Base-by-base conservation (phyloP, 306 rosid species). In the Vigna nakashimae region DNA sequence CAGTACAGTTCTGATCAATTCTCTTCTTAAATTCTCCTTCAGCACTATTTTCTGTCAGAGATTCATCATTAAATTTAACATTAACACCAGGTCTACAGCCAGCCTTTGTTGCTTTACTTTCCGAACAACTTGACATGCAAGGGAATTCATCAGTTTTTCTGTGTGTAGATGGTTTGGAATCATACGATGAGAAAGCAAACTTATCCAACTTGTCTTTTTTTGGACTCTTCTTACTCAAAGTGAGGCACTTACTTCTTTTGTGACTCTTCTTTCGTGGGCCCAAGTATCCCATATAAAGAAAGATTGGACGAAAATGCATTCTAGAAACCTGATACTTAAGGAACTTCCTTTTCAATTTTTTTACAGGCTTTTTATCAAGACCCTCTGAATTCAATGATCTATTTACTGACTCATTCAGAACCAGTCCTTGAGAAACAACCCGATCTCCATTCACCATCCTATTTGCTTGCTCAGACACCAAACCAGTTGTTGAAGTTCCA, bases 81-180 rank as follows among this genome's bases (percentile, higher is more conserved):
- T 84, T 80, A 79, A 81, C 79, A 68, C 75, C 76, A 4, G 36
- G 67, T 69, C 56, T 73, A 46, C 68, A 63, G 73, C 69, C 70
- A 68, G 84, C 80, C 55, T 79, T 82, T 58, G 79, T 34, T 66
- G 66, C 71, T 79, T 77, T 88, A 75, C 82, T 88, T 38, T 67
- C 72, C 40, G 71, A 52, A 74, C 26, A 51, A 57, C 79, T 45
- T 30, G 81, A 60, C 22, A 13, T 70, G 13, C 68, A 56, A 53
- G 80, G 28, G 65, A 59, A 14, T 46, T 71, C 77, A 53, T 24
- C 64, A 63, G 85, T 60, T 66, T 78, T 82, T 48, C 82, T 89
- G 52, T 85, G 63, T 26, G 87, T 91, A 73, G 92, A 91, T 62
- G 93, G 92, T 68, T 82, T 89, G 50, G 50, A n/a, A 72, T 86